Base-by-base conservation (phyloP, 106 monocot species). In the Xerophyta viscosa region DNA sequence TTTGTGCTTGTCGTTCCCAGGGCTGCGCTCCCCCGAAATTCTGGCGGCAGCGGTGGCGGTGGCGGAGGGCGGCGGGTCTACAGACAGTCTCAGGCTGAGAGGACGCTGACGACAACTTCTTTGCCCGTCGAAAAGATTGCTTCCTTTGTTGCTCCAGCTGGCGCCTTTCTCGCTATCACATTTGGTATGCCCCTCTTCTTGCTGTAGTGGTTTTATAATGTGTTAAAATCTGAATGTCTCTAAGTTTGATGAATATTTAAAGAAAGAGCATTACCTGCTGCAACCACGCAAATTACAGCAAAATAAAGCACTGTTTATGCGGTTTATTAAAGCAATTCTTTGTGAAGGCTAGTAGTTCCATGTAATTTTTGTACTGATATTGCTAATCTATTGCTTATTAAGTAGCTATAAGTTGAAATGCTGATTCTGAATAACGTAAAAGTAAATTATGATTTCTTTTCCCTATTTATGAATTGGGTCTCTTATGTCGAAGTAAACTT, bases 81-180 rank as follows among this genome's bases (percentile, higher is more conserved):
- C 42, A 59, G 66, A 19, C 71, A 68, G 42, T 71, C 77, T 3
- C 74, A 75, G 47, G 55, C 44, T 24, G 43, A 37, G 29, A 37
- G 17, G 28, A 41, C 29, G 2, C 20, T 24, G 28, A 41, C 29
- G 2, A 20, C 20, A 5, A 61, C 78, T 4, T 15, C 53, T 6
- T 0, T 74, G 36, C 71, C 77, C 1, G 56, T 72, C 11, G 78
- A 82, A 56, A 73, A 78, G 42, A 70, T 84, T 24, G 56, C 77
- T 2, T 65, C 80, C 0, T 50, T 69, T 46, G 46, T 84, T 2
- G 55, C 59, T 2, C 88, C 93, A 0, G 88, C 80, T 2, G 92
- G 82, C 20, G 80, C 80, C 0, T 73, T 84, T 50, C 53, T 88
- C n/a, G 74, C 63, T 22, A 46, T 81, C 41, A 78, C 77, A 20